Base-by-base conservation (phyloP, 2,329 filamentous ascomycete genomes). In the Fragosphaeria purpurea region DNA sequence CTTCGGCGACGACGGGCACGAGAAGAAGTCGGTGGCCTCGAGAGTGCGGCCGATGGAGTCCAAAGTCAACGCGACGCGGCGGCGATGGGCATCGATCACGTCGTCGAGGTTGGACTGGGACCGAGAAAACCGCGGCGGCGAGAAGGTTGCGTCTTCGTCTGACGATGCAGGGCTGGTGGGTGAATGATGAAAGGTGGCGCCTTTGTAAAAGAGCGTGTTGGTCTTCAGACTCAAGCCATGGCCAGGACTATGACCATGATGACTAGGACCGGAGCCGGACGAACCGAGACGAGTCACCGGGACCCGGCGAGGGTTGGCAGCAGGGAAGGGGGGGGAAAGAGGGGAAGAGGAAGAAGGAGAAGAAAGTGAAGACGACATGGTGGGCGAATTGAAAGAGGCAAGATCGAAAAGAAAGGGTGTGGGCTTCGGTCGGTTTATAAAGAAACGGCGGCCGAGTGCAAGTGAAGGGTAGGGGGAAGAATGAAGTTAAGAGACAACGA, bases 71-170 rank as follows among this genome's bases (percentile, higher is more conserved):
- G 79, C 80, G 65, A 83, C 80, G 58, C 84, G 84, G 62, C 83
- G 80, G 62, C 80, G 75, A 60, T 83, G 78, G 56, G 82, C 80
- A 61, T 82, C 80, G 64, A 86, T 76, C 50, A 85, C 80, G 75
- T 85, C 82, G 68, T 88, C 83, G 53, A 88, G 70, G 56, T 70
- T 77, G 48, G 84, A 86, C 59, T 85, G 81, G 46, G 85, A 82
- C 53, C 85, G 82, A 58, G 86, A 73, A n/a, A 73, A 63, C 41
- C 69, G 67, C 51, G 77, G 77, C 53, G 77, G 73, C 49, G 65
- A 65, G 58, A 77, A 76, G 51, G 63, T 57, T 32, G 58, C 52
- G 44, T 48, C 54, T 54, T 46, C 58, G 44, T 48, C 54, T 54
- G 45, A 58, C 58, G 67, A 63, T 46, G 65, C 62, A 53, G 70